These are phyloP conservation scores for Leccinum proliferum DNA, from an alignment of 1,284 basidiomycete species.

Conservation along the genomic window DNA sequence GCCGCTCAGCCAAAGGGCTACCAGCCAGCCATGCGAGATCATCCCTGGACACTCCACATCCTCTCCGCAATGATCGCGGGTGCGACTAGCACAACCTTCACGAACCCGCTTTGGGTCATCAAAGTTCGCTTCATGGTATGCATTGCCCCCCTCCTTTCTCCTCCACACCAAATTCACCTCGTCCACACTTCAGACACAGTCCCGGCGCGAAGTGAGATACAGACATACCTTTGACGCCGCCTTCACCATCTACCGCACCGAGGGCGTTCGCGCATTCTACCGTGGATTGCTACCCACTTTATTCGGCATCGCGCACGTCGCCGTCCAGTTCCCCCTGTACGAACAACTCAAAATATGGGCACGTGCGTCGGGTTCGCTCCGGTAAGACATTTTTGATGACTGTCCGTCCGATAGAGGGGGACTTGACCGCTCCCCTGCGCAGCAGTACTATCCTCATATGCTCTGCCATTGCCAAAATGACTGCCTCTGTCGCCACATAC, in stretches of 20 bases:
- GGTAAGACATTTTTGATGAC: background rate
- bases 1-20: conserved; percentile 81
- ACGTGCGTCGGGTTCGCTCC: conserved; percentile 48
- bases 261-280: conserved; percentile 86
- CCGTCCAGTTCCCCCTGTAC: conserved; percentile 95
- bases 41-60: conserved; percentile 82
- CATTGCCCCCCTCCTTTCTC: conserved; percentile 8
- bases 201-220: conserved; percentile 70
- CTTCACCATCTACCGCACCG: conserved; percentile 77
- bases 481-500: conserved; percentile 89
- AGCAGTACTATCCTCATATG: conserved; percentile 75
- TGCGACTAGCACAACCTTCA: conserved; percentile 83
- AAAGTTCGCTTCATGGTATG: conserved; percentile 96
- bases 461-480: conserved; percentile 90
- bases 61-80: conserved; percentile 92
- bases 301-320: conserved; percentile 88
- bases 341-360: conserved; percentile 83
- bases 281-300: conserved; percentile 86
- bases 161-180: conserved; percentile 1
- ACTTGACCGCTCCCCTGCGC: conserved; percentile 54
- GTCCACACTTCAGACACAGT: conserved; percentile 57
- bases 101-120: conserved; percentile 95
- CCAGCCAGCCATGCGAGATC: conserved; percentile 69
- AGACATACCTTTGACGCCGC: conserved; percentile 86
- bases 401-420: conserved; percentile 37